Conservation (phyloP, 2,329 filamentous ascomycete genomes). For the Gaeumannomyces sp. region DNA sequence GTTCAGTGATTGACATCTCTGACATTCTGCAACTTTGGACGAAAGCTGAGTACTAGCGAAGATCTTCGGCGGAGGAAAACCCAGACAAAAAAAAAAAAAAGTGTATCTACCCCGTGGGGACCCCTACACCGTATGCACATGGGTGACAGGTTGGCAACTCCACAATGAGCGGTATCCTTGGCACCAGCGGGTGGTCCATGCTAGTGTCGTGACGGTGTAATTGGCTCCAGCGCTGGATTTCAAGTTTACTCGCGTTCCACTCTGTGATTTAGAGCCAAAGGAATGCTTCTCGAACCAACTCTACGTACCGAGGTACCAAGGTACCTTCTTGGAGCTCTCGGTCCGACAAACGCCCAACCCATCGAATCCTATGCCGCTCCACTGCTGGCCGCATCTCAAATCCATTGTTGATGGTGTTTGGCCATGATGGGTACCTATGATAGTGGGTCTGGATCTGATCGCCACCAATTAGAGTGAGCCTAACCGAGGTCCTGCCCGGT, state of each 20-base stretch:
- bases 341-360: not conserved
- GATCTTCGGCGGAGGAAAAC: no score
- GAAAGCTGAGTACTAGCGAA: not conserved
- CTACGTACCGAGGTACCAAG: not conserved
- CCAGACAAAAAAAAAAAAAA: no score
- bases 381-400: not conserved
- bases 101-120: not conserved
- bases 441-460: not conserved
- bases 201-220: no score
- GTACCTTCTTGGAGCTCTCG: not conserved
- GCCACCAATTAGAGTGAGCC: not conserved
- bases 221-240: no score
- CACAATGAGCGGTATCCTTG: not conserved
- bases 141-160: not conserved
- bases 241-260: no score
- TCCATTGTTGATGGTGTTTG: no score
- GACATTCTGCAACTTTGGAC: constrained; percentile 12
- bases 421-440: no score
- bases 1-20: constrained; percentile 11
- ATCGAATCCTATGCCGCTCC: not conserved
- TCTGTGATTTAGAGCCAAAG: not conserved
- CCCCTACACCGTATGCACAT: not conserved
- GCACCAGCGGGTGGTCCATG: not conserved
- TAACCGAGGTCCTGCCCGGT: not conserved
- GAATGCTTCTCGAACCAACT: not conserved